phyloP scores from a whole-genome alignment of 495 filamentous ascomycete species.

The Diplogelasinospora grovesii region DNA sequence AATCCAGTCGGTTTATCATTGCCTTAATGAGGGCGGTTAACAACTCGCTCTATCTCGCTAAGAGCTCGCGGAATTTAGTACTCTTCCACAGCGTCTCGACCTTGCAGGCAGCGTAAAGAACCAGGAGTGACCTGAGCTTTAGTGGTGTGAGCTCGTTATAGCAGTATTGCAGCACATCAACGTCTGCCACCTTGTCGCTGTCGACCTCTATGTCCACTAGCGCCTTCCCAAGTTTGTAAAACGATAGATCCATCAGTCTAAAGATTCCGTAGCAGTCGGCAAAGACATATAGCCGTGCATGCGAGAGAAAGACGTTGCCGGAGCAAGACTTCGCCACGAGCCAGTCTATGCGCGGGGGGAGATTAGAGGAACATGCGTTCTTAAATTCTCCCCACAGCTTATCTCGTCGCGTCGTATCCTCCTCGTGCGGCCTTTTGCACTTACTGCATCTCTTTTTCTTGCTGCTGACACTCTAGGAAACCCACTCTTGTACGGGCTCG shows the following conservation, averaged over 20 bases:
- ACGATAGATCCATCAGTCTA: neutral
- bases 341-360: neutral
- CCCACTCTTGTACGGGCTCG: neutral
- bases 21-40: too few relatives aligned
- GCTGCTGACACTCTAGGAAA: neutral
- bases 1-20: too few relatives aligned
- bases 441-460: conserved; percentile 1
- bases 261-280: conserved; percentile 5
- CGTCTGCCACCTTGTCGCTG: neutral
- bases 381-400: conserved; percentile 2
- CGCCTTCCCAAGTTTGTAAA: neutral
- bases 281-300: conserved; percentile 5
- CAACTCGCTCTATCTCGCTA: conserved; percentile 1
- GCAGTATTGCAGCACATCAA: neutral
- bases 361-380: neutral
- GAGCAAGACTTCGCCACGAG: neutral
- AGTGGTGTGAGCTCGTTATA: neutral
- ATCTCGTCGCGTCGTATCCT: neutral
- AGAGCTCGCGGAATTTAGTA: conserved; percentile 1
- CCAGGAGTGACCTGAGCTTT: neutral
- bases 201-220: neutral
- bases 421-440: neutral
- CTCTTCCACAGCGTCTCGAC: neutral
- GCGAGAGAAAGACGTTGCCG: neutral
- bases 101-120: conserved; percentile 5